Percentiles rank a stretch among this genome's conserved stretches.
Conservation (phyloP, 345 rosid species). For the Salix caprea region DNA sequence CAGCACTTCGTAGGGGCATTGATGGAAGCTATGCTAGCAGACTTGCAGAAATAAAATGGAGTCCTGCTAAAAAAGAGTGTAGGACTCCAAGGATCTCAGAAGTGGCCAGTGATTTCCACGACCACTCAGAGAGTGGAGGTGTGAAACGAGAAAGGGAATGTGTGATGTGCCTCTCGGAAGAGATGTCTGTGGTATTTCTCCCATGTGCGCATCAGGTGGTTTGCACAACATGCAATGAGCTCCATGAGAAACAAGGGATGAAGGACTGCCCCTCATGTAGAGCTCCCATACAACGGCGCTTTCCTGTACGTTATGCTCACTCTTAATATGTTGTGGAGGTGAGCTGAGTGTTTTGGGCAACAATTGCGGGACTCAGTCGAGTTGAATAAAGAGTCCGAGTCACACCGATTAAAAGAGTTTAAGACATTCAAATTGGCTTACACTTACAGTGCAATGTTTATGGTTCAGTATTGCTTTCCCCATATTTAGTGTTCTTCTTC, state of each 20-base stretch:
- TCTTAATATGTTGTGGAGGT: constrained; percentile 23
- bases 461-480: constrained; percentile 16
- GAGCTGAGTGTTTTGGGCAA: constrained; percentile 39
- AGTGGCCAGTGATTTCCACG: constrained; percentile 27
- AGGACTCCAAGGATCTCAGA: constrained; percentile 23
- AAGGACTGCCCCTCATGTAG: constrained; percentile 69
- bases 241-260: constrained; percentile 61
- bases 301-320: constrained; percentile 41
- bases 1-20: constrained; percentile 59
- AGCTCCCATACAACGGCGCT: constrained; percentile 42
- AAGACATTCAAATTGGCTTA: constrained; percentile 23
- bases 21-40: constrained; percentile 50
- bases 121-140: constrained; percentile 29
- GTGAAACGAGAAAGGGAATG: constrained; percentile 82
- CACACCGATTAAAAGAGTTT: constrained; percentile 18
- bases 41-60: constrained; percentile 21
- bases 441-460: constrained; percentile 14
- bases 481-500: neutral
- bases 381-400: constrained; percentile 37
- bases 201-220: constrained; percentile 62
- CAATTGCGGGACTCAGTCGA: constrained; percentile 30
- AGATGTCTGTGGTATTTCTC: constrained; percentile 50
- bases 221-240: constrained; percentile 52
- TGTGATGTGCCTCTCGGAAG: constrained; percentile 82
- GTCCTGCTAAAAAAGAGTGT: constrained; percentile 29